Base-by-base conservation (phyloP, 352 stramenopile species). In the Phytophthora pisi region DNA sequence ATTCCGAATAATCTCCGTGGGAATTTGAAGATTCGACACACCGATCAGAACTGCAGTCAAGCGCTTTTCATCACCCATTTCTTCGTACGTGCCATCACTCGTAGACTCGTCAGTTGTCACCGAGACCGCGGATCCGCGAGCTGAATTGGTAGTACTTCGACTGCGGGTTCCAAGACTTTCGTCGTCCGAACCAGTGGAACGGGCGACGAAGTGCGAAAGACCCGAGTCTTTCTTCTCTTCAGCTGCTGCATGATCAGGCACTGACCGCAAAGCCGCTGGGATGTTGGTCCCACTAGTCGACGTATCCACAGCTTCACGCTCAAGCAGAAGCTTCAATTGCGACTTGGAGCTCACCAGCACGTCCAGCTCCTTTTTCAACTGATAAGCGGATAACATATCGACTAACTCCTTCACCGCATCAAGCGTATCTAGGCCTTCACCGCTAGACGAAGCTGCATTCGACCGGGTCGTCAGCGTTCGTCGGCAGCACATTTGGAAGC, bases 11-110 rank as follows among this genome's bases (percentile, higher is more conserved):
- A 80, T 51, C 20, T 68, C 61, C 8, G 64, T 69, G 0, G 78
- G 77, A 40, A 91, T 86, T 66, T 87, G 76, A 0, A 92, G 73
- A 56, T 89, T 90, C n/a, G 78, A 83, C 5, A 93, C 88, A 7
- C 85, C 79, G 13, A 94, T 84, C 3, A 96, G 64, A 31, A 94
- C 86, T 16, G 88, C 85, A 26, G 72, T 92, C 16, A 96, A 56
- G 10, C 81, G 72, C 50, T 89, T 89, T 64, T 94, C 84, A 30
- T 91, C 84, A 7, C 62, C 75, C 55, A 88, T 71, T 15, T 91
- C 77, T 50, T 92, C 88, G 26, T 82, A 88, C 6, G 65, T 78
- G 18, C 64, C 74, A 57, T 96, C 86, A 47, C 80, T 91, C 4
- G 51, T 72, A 2, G 83, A 88, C 26, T 91, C 84, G 51, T 93